Base-by-base conservation (phyloP, 371 early-diverging fungal species). In the Saksenaea oblongispora region DNA sequence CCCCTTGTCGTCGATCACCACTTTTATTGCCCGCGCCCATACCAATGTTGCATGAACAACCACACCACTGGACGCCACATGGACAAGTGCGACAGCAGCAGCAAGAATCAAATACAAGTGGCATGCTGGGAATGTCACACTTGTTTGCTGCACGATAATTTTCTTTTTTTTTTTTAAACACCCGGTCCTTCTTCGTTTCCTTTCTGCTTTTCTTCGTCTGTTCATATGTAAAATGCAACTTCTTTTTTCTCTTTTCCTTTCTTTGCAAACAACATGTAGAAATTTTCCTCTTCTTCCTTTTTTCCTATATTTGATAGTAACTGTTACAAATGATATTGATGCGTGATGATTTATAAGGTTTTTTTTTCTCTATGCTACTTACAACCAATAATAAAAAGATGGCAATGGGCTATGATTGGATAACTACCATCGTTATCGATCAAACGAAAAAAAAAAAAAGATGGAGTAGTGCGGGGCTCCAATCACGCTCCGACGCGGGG, bases 91-190 rank as follows among this genome's bases (percentile, higher is more conserved):
- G 22, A 47, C n/a, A 17, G 22, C 51, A 17, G 11, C 24, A 5
- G 11, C 51, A 47, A 22, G 24, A 22, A 47, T 22, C 51, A 17
- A 47, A 47, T 22, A 22, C 24, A n/a, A 22, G 51, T 47, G 27
- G 22, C 51, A 47, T 47, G 51, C 51, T 47, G 51, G 51, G 51
- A n/a, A 47, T 47, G 51, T 47, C 51, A 22, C 51, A 47, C 24
- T 10, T 47, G 10, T 47, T 47, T 22, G 51, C 51, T 18, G 51
- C 51, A 47, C 51, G 51, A 47, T 47, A 47, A 47, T 18, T 22
- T 22, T 47, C 22, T 1, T 47, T 22, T 47, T 47, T 11, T 39
- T 39, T 39, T 39, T 4, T 4, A 11, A 39, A n/a, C n/a, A n/a
- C n/a, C n/a, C 39, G n/a, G 17, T 47, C 27, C 24, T 22, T 47